Base-by-base conservation (phyloP, 2,329 filamentous ascomycete species). In the Monilinia fructigena region DNA sequence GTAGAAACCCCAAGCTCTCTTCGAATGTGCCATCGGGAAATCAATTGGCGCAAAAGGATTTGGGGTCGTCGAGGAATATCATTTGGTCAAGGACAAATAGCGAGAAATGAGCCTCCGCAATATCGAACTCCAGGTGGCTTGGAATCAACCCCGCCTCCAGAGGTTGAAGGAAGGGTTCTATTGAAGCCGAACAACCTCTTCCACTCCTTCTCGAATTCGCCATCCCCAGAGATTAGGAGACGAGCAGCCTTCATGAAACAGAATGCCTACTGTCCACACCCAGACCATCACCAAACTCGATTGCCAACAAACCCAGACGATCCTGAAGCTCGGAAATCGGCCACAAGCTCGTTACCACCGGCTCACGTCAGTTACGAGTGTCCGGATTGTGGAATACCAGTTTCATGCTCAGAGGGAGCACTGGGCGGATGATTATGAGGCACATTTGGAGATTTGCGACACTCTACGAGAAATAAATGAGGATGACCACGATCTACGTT, bases 371-470 rank as follows among this genome's bases (percentile, higher is more conserved):
- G 90, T 72, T 97, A 96, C 75, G 95, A 98, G 78, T 99, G 95
- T 74, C 93, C 95, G 0, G 94, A 99, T 77, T 99, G 95, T 74
- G 95, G 95, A 18, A 86, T 98, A 53, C 93, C 96, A 0, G 88
- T 97, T 8, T 96, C 95, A 76, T 99, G 95, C 80, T 94, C 88
- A 72, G 91, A 97, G 78, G 78, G 89, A 92, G 72, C 95, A 99
- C 77, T 98, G 94, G 91, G 92, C 91, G 76, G 92, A 96, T 73
- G 92, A 98, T 77, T 99, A 97, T 75, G 94, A 98, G 78, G 85
- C 88, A 23, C 95, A 99, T 78, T 78, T 99, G 68, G 86, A 97
- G 75, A 89, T 99, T 47, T 99, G 95, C 78, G 94, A 99, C 74
- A 91, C 91, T 0, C 81, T 99, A 66, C 84, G 90, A 71, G 90